These are phyloP conservation scores for Emergomyces pasteurianus DNA, from an alignment of 2,329 filamentous ascomycete species.

Conservation along the genomic window DNA sequence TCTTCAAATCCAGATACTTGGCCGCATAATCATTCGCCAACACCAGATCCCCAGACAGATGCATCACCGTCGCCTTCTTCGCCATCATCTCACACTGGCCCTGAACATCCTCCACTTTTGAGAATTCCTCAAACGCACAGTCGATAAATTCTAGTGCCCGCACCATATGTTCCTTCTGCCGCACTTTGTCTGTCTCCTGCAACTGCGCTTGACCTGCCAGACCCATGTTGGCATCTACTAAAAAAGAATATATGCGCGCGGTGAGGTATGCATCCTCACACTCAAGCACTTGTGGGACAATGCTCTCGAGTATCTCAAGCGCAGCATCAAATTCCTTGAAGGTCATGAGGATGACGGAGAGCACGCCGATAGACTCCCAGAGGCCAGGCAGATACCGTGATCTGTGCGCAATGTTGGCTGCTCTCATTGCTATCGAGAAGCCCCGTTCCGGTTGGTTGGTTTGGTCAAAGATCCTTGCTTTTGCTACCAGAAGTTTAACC, in stretches of 20 bases:
- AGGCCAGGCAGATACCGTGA: conserved; percentile 56
- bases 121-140: conserved; percentile 51
- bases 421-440: conserved; percentile 65
- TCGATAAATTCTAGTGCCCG: conserved; percentile 51
- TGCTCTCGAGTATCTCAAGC: conserved; percentile 49
- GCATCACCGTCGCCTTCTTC: conserved; percentile 69
- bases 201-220: conserved; percentile 47
- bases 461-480: conserved; percentile 57
- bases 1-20: conserved; percentile 48
- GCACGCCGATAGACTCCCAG: conserved; percentile 57
- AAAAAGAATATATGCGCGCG: conserved; percentile 54
- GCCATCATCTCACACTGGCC: conserved; percentile 68
- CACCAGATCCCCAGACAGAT: conserved; percentile 51
- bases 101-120: conserved; percentile 53
- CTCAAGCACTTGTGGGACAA: conserved; percentile 67
- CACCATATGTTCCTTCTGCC: conserved; percentile 45
- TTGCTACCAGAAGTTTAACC: conserved; percentile 59
- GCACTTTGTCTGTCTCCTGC: conserved; percentile 21
- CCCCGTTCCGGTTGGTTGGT: conserved; percentile 59
- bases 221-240: conserved; percentile 71
- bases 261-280: conserved; percentile 50
- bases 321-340: conserved; percentile 61
- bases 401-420: conserved; percentile 60
- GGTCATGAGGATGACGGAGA: conserved; percentile 57
- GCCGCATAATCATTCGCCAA: conserved; percentile 56